Evolutionary conservation across 2,329 filamentous ascomycete genomes (phyloP).

Genomic region (Epicoccum sorghinum): DNA sequence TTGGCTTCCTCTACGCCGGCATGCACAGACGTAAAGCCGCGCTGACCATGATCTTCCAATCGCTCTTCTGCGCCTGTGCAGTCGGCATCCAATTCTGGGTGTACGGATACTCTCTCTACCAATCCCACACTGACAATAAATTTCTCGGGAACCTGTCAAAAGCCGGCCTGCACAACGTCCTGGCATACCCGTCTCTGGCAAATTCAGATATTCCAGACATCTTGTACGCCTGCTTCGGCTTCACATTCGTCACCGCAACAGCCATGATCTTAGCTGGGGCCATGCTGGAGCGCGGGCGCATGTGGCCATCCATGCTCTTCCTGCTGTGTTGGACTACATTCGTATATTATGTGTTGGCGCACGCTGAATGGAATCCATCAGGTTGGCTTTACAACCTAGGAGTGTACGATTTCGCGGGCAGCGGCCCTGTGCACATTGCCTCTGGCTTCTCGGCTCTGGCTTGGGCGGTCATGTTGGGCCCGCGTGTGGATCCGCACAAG

Average conservation of each 20-base stretch:
- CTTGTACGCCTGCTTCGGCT: conserved; percentile 43
- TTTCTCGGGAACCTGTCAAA: conserved; percentile 42
- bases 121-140: conserved; percentile 37
- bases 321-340: conserved; percentile 46
- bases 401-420: conserved; percentile 76
- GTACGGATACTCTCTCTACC: conserved; percentile 55
- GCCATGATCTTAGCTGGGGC: conserved; percentile 44
- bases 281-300: conserved; percentile 41
- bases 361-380: conserved; percentile 78
- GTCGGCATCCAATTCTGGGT: conserved; percentile 57
- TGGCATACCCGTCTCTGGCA: conserved; percentile 39
- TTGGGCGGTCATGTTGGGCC: conserved; percentile 75
- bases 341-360: conserved; percentile 61
- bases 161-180: conserved; percentile 38
- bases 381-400: conserved; percentile 74
- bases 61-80: conserved; percentile 55
- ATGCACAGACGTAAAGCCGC: conserved; percentile 42
- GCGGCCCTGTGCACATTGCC: conserved; percentile 76
- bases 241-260: conserved; percentile 42
- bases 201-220: conserved; percentile 44
- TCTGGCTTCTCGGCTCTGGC: conserved; percentile 74
- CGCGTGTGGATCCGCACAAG: conserved; percentile 66
- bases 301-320: conserved; percentile 42
- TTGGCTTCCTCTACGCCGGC: conserved; percentile 44
- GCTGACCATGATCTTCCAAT: conserved; percentile 57